phyloP scores from a whole-genome alignment of 2,329 filamentous ascomycete species.

The Penicillium sp. region DNA sequence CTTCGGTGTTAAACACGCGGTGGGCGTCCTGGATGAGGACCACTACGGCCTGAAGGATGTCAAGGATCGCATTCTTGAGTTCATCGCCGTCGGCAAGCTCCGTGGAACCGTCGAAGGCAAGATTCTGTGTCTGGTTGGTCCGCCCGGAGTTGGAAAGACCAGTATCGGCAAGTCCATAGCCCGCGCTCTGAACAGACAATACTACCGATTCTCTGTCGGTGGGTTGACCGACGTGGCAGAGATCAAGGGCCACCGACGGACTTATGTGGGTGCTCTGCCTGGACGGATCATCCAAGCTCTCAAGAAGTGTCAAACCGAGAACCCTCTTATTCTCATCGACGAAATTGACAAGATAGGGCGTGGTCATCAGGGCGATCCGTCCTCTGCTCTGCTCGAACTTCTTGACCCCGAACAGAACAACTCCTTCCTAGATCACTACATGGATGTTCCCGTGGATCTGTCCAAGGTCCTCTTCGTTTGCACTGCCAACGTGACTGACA shows the following conservation, averaged over 20 bases:
- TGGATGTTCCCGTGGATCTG: slow-evolving; percentile 95
- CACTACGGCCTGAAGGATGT: slow-evolving; percentile 97
- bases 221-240: slow-evolving; percentile 96
- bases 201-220: slow-evolving; percentile 97
- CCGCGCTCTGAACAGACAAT: slow-evolving; percentile 86
- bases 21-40: slow-evolving; percentile 88
- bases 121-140: slow-evolving; percentile 95
- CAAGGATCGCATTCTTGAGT: slow-evolving; percentile 96
- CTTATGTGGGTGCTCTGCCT: slow-evolving; percentile 91
- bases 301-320: slow-evolving; percentile 99
- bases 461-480: slow-evolving; percentile 98
- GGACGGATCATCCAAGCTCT: slow-evolving; percentile 96
- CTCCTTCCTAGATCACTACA: slow-evolving; percentile 96
- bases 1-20: slow-evolving; percentile 88
- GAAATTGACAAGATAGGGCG: slow-evolving; percentile 98
- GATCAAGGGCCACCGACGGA: slow-evolving; percentile 95
- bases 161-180: slow-evolving; percentile 99
- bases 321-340: slow-evolving; percentile 92
- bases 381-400: slow-evolving; percentile 86
- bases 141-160: slow-evolving; percentile 96
- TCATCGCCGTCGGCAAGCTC: slow-evolving; percentile 96
- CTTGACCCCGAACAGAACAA: slow-evolving; percentile 96
- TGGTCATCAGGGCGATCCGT: slow-evolving; percentile 93
- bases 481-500: slow-evolving; percentile 98
- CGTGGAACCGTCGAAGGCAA: slow-evolving; percentile 97